Conservation (phyloP, 2,329 filamentous ascomycete genomes). For the Aureobasidium namibiae region DNA sequence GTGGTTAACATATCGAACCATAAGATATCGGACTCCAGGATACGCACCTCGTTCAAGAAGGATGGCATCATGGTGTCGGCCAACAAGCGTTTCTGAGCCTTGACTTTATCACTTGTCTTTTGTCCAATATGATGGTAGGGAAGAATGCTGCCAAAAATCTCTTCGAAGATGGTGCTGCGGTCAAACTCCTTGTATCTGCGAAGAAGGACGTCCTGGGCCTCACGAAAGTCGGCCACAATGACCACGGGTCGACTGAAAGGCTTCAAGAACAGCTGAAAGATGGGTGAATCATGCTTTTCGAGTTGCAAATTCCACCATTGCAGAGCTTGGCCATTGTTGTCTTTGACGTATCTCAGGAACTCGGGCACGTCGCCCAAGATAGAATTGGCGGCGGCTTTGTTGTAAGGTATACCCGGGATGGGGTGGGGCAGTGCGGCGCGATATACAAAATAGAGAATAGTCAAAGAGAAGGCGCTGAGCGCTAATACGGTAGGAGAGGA, state of each 20-base stretch:
- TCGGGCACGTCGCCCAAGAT: conserved; percentile 39
- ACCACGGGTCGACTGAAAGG: conserved; percentile 38
- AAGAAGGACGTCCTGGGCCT: conserved; percentile 38
- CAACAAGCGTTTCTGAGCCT: conserved; percentile 21
- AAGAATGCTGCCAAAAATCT: conserved; percentile 20
- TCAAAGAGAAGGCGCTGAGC: not conserved
- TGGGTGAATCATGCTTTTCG: conserved; percentile 28
- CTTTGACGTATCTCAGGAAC: conserved; percentile 29
- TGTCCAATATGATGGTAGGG: conserved; percentile 21
- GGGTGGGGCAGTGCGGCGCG: conserved; percentile 32
- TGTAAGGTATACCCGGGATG: conserved; percentile 40
- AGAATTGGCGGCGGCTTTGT: conserved; percentile 26
- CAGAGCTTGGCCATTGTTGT: conserved; percentile 21
- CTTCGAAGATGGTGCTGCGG: conserved; percentile 28
- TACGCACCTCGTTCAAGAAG: conserved; percentile 21
- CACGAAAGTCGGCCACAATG: conserved; percentile 35
- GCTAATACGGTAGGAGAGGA: not conserved
- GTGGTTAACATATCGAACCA: not conserved
- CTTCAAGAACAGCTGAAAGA: conserved; percentile 41
- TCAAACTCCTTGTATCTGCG: conserved; percentile 40
- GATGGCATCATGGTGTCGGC: conserved; percentile 22
- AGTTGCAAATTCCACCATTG: conserved; percentile 15
- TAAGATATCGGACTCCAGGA: too few relatives aligned
- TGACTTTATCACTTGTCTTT: conserved; percentile 18
- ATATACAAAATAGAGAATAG: conserved; percentile 17